These are phyloP conservation scores for Auxenochlorella pyrenoidosa DNA, from an alignment of 139 green algal species.

Conservation along the genomic window DNA sequence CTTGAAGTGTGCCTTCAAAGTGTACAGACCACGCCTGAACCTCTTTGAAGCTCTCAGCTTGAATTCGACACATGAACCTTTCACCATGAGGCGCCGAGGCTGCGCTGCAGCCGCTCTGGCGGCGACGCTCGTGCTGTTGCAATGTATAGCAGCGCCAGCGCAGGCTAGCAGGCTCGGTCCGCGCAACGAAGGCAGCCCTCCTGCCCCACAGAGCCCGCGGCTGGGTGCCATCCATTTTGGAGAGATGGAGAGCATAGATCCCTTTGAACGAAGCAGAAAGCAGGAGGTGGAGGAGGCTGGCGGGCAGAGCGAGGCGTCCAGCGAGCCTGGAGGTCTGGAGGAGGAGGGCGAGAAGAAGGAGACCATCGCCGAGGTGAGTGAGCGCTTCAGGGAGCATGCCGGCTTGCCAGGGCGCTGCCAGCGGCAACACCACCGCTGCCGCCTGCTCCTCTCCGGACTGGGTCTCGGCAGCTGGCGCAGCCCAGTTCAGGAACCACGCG, in stretches of 20 bases:
- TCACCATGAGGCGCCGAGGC: background rate
- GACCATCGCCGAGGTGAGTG: slow-evolving; percentile 45
- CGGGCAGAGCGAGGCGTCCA: background rate
- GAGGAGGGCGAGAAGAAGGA: slow-evolving; percentile 40
- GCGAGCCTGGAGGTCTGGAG: background rate
- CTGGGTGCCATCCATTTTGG: background rate
- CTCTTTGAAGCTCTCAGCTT: too few species aligned
- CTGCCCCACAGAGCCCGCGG: background rate
- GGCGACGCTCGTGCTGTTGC: background rate
- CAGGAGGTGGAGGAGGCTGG: background rate
- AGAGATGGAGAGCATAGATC: background rate
- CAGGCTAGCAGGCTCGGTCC: background rate
- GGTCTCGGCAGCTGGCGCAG: too few species aligned
- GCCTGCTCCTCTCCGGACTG: background rate
- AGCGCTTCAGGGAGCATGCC: too few species aligned
- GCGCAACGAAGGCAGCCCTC: background rate
- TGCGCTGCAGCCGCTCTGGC: background rate
- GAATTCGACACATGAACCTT: too few species aligned
- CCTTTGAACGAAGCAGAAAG: background rate
- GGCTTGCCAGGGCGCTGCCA: background rate
- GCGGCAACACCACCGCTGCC: background rate
- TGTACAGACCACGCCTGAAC: too few species aligned
- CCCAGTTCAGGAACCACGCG: too few species aligned
- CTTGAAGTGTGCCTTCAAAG: too few species aligned
- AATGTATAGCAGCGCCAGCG: background rate